Base-by-base conservation (phyloP, 1,139 yeast genomes). In the Hansenula lynferdii region DNA sequence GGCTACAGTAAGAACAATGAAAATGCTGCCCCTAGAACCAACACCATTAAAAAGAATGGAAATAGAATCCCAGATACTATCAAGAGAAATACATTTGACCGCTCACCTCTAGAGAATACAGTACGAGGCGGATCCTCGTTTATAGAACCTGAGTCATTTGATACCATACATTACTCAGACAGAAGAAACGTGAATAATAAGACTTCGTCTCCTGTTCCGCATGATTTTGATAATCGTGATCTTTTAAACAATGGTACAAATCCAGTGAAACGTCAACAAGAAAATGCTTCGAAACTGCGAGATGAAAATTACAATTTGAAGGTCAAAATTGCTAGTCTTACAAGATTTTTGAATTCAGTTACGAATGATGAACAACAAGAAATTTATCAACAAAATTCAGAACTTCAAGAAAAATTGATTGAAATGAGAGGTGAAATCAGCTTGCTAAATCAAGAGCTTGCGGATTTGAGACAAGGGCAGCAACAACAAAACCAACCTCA, bases 271-370 rank as follows among this genome's bases (percentile, higher is more conserved):
- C 78, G 70, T 44, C 85, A 79, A 49, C 77, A 75, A 47, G 69
- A 70, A 34, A 65, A 69, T 33, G 62, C 74, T 28, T 67, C 74
- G 34, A 64, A 64, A 36, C 61, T 81, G 34, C 70, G 75, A 44
- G 68, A 72, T 21, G 89, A 83, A 40, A 83, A 81, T 48, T 74
- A 79, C 51, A 74, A 77, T 47, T 64, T 84, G 48, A 75, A 77
- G 51, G 68, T 82, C 31, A 77, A 79, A 48, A 63, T 79, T 35
- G 70, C 75, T 17, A 71, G 82, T 5, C 60, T 79, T 43, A 68
- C 73, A 28, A 65, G 74, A 47, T 67, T 72, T 38, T 58, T 79
- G 35, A 56, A 72, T 61, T 49, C 53, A 2, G 35, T 56, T 10
- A 46, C 55, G 5, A 42, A 44, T 29, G 49, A 49, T 19, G 52